Evolutionary conservation across 805 yeast species (phyloP), one percentile per base, ranked within the genome.

Genomic region (Wickerhamomyces mucosus): DNA sequence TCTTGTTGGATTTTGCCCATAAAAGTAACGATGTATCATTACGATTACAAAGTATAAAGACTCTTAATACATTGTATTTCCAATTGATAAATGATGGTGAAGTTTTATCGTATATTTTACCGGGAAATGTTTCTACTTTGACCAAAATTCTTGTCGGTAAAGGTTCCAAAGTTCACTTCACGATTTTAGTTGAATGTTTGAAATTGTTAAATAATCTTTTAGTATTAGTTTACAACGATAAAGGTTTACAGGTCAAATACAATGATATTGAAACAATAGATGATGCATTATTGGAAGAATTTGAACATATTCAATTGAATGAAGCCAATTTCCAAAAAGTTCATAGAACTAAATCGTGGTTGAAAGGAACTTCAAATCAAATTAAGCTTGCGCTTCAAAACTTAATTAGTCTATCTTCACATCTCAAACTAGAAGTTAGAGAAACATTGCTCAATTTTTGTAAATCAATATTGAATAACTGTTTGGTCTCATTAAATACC

Each of bases 281-380:
- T 16, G 43, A 42, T 7, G 29, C 41, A 3, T 27, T 35, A 6
- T 39, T 35, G 10, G 43, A 34, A 10, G 40, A 42, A 10, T 28
- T 48, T 10, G 41, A 39, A 5, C 36, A 37, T 9, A 39, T 53
- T 6, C 32, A 38, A 6, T 26, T 35, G 25, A 43, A 35, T 21
- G 47, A 36, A 18, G 36, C 33, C 26, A 38, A 34, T 15, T 43
- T 46, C 25, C 36, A 30, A n/a, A 49, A 46, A 22, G 32, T 42
- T 4, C 66, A 61, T 38, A 55, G 81, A 44, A 63, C 70, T 5
- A 56, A 56, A 6, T 42, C 65, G 12, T 76, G 84, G 84, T 46
- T 74, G n/a, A 56, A 48, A 11, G 75, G 67, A 1, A 72, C 80
- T 0, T 51, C 67, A 5, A 43, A 51, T 13, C 82, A 77, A 42